These are phyloP conservation scores for Jatropha curcas DNA, from an alignment of 345 rosid species.

Conservation along the genomic window DNA sequence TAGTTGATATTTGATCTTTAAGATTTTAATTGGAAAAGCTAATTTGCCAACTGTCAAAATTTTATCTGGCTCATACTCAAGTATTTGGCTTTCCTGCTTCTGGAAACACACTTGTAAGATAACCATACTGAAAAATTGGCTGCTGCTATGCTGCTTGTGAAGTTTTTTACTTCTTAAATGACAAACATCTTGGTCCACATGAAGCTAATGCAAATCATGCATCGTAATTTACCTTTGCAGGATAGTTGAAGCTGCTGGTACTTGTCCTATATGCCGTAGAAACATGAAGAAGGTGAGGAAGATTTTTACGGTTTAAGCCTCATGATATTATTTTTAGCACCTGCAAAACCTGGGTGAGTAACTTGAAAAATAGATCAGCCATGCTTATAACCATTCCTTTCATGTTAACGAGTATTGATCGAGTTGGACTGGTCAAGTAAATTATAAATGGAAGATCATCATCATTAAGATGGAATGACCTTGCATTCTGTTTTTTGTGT, in stretches of 20 bases:
- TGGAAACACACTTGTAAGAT: neutral
- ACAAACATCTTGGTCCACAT: neutral
- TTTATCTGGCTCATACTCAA: neutral
- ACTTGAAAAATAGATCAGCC: neutral
- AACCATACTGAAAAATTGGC: neutral
- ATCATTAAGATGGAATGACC: neutral
- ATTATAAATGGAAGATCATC: neutral
- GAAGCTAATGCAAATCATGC: neutral
- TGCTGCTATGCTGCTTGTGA: neutral
- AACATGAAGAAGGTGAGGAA: conserved; percentile 60
- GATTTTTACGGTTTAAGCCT: conserved; percentile 55
- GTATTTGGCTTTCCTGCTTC: neutral
- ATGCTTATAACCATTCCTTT: neutral
- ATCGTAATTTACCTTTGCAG: conserved; percentile 42
- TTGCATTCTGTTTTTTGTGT: neutral
- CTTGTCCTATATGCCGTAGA: conserved; percentile 55
- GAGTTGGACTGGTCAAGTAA: neutral
- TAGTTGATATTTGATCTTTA: neutral
- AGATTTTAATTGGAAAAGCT: neutral
- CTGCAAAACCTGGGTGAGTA: conserved; percentile 4
- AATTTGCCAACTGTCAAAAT: neutral
- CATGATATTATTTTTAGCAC: neutral
- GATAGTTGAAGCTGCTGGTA: conserved; percentile 60
- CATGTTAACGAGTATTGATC: neutral
- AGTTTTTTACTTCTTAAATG: neutral